A percentile compares a stretch with the other conserved stretches of the same genome.
phyloP scores from a whole-genome alignment of 2,329 filamentous ascomycete genomes.

The Chrysosporium queenslandicum region DNA sequence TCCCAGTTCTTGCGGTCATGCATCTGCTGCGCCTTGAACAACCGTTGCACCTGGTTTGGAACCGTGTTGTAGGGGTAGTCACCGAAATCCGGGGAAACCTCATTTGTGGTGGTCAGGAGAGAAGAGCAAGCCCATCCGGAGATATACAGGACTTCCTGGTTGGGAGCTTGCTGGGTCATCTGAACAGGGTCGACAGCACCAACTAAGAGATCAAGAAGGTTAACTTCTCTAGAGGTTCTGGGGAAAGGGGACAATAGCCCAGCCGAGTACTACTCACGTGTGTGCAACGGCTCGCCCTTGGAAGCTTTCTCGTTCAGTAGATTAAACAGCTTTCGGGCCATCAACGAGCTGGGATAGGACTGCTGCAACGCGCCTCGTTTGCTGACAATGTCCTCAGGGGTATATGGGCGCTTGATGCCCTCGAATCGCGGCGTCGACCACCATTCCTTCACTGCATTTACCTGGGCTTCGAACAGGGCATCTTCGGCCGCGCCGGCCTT shows the following conservation, averaged over 20 bases:
- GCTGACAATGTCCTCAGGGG: slow-evolving; percentile 79
- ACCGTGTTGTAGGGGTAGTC: slow-evolving; percentile 99
- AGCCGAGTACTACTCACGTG: slow-evolving; percentile 50
- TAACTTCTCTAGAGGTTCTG: slow-evolving; percentile 9
- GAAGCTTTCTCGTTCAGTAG: slow-evolving; percentile 67
- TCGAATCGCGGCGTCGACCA: slow-evolving; percentile 77
- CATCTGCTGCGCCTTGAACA: slow-evolving; percentile 93
- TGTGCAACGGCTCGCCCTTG: slow-evolving; percentile 81
- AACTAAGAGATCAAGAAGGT: slow-evolving; percentile 47
- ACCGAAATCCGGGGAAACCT: slow-evolving; percentile 94
- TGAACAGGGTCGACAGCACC: slow-evolving; percentile 97
- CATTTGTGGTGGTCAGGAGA: slow-evolving; percentile 84
- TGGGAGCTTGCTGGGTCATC: slow-evolving; percentile 95
- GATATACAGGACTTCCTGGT: slow-evolving; percentile 92
- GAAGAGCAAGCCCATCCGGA: slow-evolving; percentile 97
- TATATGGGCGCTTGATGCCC: slow-evolving; percentile 86
- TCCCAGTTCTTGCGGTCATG: slow-evolving; percentile 97
- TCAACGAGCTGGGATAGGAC: slow-evolving; percentile 81
- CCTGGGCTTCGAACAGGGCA: slow-evolving; percentile 69
- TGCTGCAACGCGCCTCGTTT: slow-evolving; percentile 84
- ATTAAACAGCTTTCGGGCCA: slow-evolving; percentile 91
- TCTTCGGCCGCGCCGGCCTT: slow-evolving; percentile 78
- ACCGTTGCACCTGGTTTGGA: slow-evolving; percentile 89
- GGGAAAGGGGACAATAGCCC: too few relatives aligned
- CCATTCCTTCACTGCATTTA: slow-evolving; percentile 80